Conservation (phyloP, 768 basidiomycete species). For the Suillus brevipes region DNA sequence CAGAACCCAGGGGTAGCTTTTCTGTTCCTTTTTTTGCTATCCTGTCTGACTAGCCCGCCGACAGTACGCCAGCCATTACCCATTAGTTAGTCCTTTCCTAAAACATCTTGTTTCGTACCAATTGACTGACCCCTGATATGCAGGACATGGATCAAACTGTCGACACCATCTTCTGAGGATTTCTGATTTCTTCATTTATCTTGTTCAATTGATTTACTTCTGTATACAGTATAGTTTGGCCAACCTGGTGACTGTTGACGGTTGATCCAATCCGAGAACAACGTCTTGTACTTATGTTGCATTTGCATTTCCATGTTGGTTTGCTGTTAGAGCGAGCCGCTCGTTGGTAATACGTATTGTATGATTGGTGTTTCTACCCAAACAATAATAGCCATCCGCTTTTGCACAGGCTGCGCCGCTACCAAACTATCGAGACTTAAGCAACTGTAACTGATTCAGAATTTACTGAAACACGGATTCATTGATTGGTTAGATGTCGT, state of each 20-base stretch:
- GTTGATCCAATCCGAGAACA: neutral
- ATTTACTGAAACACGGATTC: neutral
- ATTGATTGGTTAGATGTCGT: neutral
- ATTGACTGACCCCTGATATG: neutral
- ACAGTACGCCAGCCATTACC: conserved; percentile 17
- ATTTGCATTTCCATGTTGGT: neutral
- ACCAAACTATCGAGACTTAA: neutral
- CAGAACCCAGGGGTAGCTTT: conserved; percentile 1
- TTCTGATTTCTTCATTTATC: neutral
- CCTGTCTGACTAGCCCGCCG: neutral
- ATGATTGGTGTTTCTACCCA: too few species aligned
- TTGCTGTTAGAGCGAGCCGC: too few species aligned
- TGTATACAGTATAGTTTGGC: neutral
- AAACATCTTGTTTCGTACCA: neutral
- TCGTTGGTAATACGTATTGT: too few species aligned
- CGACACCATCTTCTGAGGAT: conserved; percentile 1
- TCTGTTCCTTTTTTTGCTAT: neutral
- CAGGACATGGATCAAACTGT: conserved; percentile 3
- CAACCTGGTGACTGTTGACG: neutral
- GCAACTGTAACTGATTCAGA: neutral
- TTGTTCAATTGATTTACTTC: neutral
- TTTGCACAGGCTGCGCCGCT: too few species aligned
- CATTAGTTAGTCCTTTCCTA: conserved; percentile 5
- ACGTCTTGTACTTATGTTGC: neutral
- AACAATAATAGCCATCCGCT: too few species aligned